Conservation (phyloP, 2,329 filamentous ascomycete species). For the Trichoderma sp. region DNA sequence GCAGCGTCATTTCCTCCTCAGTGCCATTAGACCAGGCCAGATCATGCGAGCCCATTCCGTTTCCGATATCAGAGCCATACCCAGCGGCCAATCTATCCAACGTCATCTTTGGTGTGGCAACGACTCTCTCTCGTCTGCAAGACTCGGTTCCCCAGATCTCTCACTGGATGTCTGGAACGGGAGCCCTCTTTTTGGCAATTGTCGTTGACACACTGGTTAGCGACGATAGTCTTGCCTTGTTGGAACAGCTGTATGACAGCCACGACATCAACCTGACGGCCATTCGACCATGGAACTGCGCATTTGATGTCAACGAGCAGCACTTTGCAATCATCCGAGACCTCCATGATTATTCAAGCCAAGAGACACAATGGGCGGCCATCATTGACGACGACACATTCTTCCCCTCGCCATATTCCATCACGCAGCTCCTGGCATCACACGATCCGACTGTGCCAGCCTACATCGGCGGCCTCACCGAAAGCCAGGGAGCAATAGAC, state of each 20-base stretch:
- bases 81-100: constrained; percentile 49
- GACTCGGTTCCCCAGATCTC: constrained; percentile 54
- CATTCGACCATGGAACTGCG: constrained; percentile 37
- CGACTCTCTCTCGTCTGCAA: constrained; percentile 51
- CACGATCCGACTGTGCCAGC: constrained; percentile 52
- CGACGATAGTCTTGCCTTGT: constrained; percentile 31
- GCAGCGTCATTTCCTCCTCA: constrained; percentile 26
- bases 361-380: constrained; percentile 55
- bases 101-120: constrained; percentile 60
- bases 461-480: constrained; percentile 61
- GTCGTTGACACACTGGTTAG: constrained; percentile 44
- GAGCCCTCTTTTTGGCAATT: constrained; percentile 53
- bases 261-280: constrained; percentile 40
- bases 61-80: constrained; percentile 50
- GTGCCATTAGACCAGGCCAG: not conserved
- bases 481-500: constrained; percentile 54
- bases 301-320: constrained; percentile 51
- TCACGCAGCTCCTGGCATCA: constrained; percentile 49
- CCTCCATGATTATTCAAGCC: constrained; percentile 46
- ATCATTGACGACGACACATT: constrained; percentile 67
- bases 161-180: constrained; percentile 57
- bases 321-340: constrained; percentile 59
- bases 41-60: constrained; percentile 45
- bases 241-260: constrained; percentile 34
- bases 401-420: constrained; percentile 55